Percentiles rank a stretch among this genome's conserved stretches.
Evolutionary conservation across 2,329 filamentous ascomycete genomes (phyloP).

Genomic region (Bipolaris gigantea): DNA sequence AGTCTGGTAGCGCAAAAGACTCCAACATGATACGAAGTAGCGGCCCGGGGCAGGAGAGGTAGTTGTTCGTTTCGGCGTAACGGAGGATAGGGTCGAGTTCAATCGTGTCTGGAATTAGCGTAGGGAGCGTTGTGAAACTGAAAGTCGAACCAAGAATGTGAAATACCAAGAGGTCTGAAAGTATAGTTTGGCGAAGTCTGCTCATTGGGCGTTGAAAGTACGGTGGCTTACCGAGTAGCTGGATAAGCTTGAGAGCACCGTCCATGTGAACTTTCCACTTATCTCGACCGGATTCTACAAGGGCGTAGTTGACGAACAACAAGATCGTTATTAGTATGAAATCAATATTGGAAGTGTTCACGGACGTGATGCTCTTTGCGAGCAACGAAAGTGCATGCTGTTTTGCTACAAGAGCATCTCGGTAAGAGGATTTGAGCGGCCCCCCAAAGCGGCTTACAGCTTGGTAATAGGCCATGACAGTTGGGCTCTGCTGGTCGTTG

Average conservation of each 20-base stretch:
- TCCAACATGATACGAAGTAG: constrained; percentile 43
- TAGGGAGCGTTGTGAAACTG: constrained; percentile 30
- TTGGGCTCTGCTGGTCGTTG: constrained; percentile 37
- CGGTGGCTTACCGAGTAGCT: constrained; percentile 39
- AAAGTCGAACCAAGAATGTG: constrained; percentile 42
- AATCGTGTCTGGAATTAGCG: constrained; percentile 36
- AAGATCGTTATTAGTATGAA: constrained; percentile 52
- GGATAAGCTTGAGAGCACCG: constrained; percentile 53
- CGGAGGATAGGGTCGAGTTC: constrained; percentile 41
- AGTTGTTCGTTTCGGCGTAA: constrained; percentile 47
- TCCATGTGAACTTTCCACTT: constrained; percentile 57
- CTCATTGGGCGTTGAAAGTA: constrained; percentile 38
- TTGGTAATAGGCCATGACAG: constrained; percentile 40
- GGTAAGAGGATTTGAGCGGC: constrained; percentile 35
- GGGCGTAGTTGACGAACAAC: constrained; percentile 54
- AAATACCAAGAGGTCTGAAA: constrained; percentile 44
- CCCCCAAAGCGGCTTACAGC: constrained; percentile 45
- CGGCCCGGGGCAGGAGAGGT: constrained; percentile 42
- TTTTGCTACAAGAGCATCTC: constrained; percentile 51
- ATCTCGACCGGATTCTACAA: constrained; percentile 55
- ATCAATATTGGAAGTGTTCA: constrained; percentile 42
- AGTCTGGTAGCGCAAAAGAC: constrained; percentile 39
- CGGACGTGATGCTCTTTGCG: constrained; percentile 35
- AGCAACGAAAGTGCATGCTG: constrained; percentile 52
- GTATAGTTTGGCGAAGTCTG: constrained; percentile 35